Evolutionary conservation across 2,329 filamentous ascomycete genomes (phyloP), one percentile per base, ranked within the genome.

Genomic region (Phaeosphaeria sp.): DNA sequence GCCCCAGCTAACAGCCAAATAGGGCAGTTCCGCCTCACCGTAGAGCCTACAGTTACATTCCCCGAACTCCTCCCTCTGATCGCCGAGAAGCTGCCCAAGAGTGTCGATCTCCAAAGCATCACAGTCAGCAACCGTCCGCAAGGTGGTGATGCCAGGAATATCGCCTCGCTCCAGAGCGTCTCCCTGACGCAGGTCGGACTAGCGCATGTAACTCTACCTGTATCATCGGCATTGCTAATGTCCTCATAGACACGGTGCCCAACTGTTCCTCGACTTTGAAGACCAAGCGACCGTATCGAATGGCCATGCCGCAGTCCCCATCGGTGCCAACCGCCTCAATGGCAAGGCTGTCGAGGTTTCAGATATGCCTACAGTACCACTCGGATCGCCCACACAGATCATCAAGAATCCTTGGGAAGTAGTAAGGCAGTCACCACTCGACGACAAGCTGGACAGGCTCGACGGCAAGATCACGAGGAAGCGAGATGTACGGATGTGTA

Each of bases 321-420:
- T 68, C 18, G 66, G 65, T 30, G 72, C 87, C 17, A 90, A 89
- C 70, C 85, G 90, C 54, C 84, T 96, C n/a, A 93, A 91, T 76
- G 92, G 92, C 60, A 89, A 90, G 67, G 85, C 89, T 27, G 86
- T 95, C 43, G 80, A 89, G 17, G 85, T 89, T 20, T 86, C 85
- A 58, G 89, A 94, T 3, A 86, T 87, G 44, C 84, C 90, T 72
- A 84, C 87, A 60, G 85, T 88, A 49, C 81, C 81, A 52, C 79
- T 85, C 44, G 82, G 81, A 4, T 85, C 85, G 1, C 83, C 86
- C 5, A 81, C 81, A 13, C 78, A 87, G 51, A 82, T 87, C 52
- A 89, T 93, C 69, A 92, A 90, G 77, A 97, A 95, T 64, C 92
- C 93, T 0, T 98, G 95, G 95, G 95, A 99, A 72, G 87, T 90